These are phyloP conservation scores for Aspergillus texensis DNA, from an alignment of 2,329 filamentous ascomycete species.

Conservation along the genomic window DNA sequence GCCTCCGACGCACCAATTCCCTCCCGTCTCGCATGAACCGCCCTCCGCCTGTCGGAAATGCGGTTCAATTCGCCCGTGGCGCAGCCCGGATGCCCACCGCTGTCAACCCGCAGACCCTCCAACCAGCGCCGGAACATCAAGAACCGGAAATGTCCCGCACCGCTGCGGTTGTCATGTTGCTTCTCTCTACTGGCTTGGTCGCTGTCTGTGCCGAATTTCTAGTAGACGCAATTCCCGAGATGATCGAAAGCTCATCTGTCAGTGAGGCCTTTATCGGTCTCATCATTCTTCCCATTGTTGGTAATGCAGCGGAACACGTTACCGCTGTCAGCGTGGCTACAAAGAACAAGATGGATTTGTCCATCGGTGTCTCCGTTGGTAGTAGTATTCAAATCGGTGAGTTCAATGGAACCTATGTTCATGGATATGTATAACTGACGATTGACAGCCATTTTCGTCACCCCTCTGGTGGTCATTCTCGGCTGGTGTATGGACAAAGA, in stretches of 20 bases:
- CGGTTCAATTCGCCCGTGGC: constrained; percentile 37
- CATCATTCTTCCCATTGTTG: constrained; percentile 80
- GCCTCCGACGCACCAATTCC: constrained; percentile 35
- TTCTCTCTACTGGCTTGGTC: constrained; percentile 58
- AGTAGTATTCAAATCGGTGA: constrained; percentile 73
- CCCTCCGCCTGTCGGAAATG: constrained; percentile 33
- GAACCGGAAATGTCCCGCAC: constrained; percentile 56
- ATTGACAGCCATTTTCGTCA: constrained; percentile 68
- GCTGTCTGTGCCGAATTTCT: constrained; percentile 72
- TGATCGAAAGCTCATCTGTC: constrained; percentile 62
- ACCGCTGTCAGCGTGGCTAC: constrained; percentile 78
- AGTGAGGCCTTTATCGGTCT: constrained; percentile 77
- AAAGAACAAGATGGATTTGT: constrained; percentile 84
- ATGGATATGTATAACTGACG: constrained; percentile 9
- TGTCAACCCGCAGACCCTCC: constrained; percentile 14
- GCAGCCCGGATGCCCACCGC: constrained; percentile 31
- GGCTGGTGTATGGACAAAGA: constrained; percentile 76
- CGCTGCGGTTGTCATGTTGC: constrained; percentile 57
- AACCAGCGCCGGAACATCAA: constrained; percentile 17
- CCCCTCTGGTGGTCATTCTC: constrained; percentile 74
- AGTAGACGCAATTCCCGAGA: constrained; percentile 70
- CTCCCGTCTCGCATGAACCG: constrained; percentile 32
- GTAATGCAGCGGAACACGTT: constrained; percentile 80
- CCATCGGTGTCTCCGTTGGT: constrained; percentile 78
- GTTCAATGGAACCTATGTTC: background rate